A percentile compares a stretch with the other conserved stretches of the same genome.
These are phyloP conservation scores for Oryza glumipatula DNA, from an alignment of 176 grass and related monocot genomes.

Conservation along the genomic window DNA sequence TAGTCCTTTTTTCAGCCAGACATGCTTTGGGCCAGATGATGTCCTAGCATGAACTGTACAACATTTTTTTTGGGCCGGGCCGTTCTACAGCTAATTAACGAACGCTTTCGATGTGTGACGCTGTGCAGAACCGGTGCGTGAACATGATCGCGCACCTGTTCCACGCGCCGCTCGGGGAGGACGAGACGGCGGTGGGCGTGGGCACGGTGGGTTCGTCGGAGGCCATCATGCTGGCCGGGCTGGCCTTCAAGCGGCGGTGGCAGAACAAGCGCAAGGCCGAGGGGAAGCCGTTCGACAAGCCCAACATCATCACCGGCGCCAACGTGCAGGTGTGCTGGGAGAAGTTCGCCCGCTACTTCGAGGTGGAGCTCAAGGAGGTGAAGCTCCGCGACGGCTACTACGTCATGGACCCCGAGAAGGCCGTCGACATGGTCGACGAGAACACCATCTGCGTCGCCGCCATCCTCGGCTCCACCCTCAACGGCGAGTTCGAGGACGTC, in stretches of 20 bases:
- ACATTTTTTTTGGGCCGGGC: background rate
- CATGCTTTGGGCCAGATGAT: background rate
- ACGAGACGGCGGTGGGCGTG: slow-evolving; percentile 86
- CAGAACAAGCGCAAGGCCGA: slow-evolving; percentile 90
- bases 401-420: slow-evolving; percentile 95
- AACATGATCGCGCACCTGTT: slow-evolving; percentile 98
- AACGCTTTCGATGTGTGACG: background rate
- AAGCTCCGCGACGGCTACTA: slow-evolving; percentile 93
- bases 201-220: slow-evolving; percentile 96
- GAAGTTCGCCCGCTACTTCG: slow-evolving; percentile 95
- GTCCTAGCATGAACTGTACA: background rate
- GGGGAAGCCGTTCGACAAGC: slow-evolving; percentile 93
- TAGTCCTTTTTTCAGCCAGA: background rate
- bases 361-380: slow-evolving; percentile 96
- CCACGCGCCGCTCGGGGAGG: slow-evolving; percentile 84
- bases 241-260: slow-evolving; percentile 95
- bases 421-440: slow-evolving; percentile 90
- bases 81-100: background rate
- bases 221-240: slow-evolving; percentile 96
- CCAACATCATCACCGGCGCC: slow-evolving; percentile 97
- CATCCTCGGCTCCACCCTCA: slow-evolving; percentile 96
- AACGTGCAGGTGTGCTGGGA: slow-evolving; percentile 99
- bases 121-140: slow-evolving; percentile 86
- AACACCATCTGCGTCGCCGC: slow-evolving; percentile 97
- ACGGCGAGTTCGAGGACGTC: slow-evolving; percentile 99